Conservation (phyloP, 306 rosid genomes). For the Fragaria nilgerrensis region DNA sequence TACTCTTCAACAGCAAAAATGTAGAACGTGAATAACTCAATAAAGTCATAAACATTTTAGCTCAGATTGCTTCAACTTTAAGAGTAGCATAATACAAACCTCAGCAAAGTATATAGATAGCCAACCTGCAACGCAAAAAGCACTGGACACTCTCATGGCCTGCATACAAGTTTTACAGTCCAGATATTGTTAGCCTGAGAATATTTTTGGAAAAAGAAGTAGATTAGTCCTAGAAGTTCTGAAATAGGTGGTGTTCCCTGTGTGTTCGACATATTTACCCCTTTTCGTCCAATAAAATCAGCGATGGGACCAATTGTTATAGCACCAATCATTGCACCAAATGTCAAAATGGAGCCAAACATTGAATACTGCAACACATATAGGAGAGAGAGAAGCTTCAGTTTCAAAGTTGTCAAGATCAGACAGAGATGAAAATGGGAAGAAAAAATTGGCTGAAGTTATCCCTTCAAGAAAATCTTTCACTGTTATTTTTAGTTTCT, state of each 20-base stretch:
- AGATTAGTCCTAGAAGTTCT: background rate
- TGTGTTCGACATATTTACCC: slow-evolving; percentile 38
- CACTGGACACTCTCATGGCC: slow-evolving; percentile 24
- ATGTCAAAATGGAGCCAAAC: slow-evolving; percentile 83
- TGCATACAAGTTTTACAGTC: slow-evolving; percentile 32
- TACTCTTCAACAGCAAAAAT: slow-evolving; percentile 40
- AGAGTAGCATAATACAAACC: slow-evolving; percentile 38
- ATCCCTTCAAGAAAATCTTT: background rate
- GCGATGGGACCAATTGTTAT: slow-evolving; percentile 75
- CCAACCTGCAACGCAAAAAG: slow-evolving; percentile 10
- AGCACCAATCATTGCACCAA: slow-evolving; percentile 97
- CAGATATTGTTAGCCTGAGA: background rate
- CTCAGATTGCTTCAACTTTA: background rate
- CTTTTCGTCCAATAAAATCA: slow-evolving; percentile 77
- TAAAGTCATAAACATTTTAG: slow-evolving; percentile 15
- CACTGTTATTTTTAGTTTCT: background rate
- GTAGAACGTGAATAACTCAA: slow-evolving; percentile 3
- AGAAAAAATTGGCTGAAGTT: background rate
- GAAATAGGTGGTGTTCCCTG: background rate
- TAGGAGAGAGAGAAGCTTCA: background rate
- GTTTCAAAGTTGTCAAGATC: background rate
- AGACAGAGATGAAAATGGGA: background rate
- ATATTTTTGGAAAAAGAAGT: background rate
- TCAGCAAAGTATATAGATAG: slow-evolving; percentile 44
- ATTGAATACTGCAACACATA: slow-evolving; percentile 23